A percentile compares a stretch with the other conserved stretches of the same genome.
Evolutionary conservation across 208 protist genomes (phyloP).

Genomic region (Crithidia fasciculata): DNA sequence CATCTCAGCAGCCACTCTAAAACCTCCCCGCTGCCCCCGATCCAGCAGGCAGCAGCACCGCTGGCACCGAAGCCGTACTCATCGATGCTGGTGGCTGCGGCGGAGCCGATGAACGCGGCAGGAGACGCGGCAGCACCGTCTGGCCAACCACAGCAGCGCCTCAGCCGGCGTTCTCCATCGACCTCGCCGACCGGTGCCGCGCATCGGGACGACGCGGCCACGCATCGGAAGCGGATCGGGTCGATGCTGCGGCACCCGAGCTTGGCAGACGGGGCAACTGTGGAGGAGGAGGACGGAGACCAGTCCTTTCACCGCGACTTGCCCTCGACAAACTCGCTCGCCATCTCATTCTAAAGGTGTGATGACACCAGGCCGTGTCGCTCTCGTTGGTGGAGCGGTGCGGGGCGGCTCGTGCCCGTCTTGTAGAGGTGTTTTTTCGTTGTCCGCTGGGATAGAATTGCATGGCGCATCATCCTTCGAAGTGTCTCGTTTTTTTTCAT

Average conservation of each 20-base stretch:
- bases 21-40: neutral
- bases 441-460: too few relatives aligned
- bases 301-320: slow-evolving; percentile 13
- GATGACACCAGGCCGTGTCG: too few relatives aligned
- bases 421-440: too few relatives aligned
- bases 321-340: slow-evolving; percentile 8
- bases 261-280: neutral
- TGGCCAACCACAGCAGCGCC: neutral
- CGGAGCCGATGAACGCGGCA: neutral
- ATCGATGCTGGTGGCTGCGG: too few relatives aligned
- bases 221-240: slow-evolving; percentile 9
- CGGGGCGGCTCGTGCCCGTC: too few relatives aligned
- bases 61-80: neutral
- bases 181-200: neutral
- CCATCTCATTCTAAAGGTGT: slow-evolving; percentile 7
- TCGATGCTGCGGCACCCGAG: slow-evolving; percentile 15
- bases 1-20: neutral
- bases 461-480: too few relatives aligned
- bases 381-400: too few relatives aligned
- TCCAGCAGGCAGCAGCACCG: neutral
- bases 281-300: neutral
- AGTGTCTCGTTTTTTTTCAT: too few relatives aligned
- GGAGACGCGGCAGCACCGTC: neutral
- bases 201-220: neutral
- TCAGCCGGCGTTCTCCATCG: slow-evolving; percentile 7